These are phyloP conservation scores for Phytopythium sindhum DNA, from an alignment of 352 stramenopile genomes.

Conservation along the genomic window DNA sequence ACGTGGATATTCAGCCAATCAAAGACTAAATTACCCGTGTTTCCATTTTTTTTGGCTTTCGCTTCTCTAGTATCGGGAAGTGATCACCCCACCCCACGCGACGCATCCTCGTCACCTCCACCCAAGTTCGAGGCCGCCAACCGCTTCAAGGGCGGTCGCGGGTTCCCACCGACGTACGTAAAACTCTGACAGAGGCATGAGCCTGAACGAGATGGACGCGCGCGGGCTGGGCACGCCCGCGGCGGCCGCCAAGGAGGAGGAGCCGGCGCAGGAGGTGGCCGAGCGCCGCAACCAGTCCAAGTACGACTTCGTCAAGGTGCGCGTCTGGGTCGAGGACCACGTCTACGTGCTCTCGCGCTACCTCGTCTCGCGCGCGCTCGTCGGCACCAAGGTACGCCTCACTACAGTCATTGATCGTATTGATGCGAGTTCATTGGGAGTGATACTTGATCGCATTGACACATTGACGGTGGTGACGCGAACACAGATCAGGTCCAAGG, in stretches of 20 bases:
- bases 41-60: background rate
- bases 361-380: slow-evolving; percentile 76
- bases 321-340: slow-evolving; percentile 87
- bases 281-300: slow-evolving; percentile 87
- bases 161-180: too few relatives aligned
- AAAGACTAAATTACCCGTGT: too few relatives aligned
- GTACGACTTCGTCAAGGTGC: slow-evolving; percentile 90
- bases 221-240: slow-evolving; percentile 30
- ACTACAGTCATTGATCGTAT: background rate
- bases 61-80: too few relatives aligned
- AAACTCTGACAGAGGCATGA: slow-evolving; percentile 7
- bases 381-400: slow-evolving; percentile 68
- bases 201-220: slow-evolving; percentile 33
- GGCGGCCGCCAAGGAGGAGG: slow-evolving; percentile 30
- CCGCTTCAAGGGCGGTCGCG: too few relatives aligned
- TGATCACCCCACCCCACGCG: too few relatives aligned
- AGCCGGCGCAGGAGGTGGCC: slow-evolving; percentile 39
- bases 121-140: too few relatives aligned
- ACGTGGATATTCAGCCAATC: background rate
- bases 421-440: background rate
- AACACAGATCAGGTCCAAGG: slow-evolving; percentile 71
- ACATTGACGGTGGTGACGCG: background rate
- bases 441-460: background rate
- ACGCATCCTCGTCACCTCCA: too few relatives aligned
- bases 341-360: slow-evolving; percentile 88